phyloP scores from a whole-genome alignment of 2,329 filamentous ascomycete genomes.

The Cadophora sp. region DNA sequence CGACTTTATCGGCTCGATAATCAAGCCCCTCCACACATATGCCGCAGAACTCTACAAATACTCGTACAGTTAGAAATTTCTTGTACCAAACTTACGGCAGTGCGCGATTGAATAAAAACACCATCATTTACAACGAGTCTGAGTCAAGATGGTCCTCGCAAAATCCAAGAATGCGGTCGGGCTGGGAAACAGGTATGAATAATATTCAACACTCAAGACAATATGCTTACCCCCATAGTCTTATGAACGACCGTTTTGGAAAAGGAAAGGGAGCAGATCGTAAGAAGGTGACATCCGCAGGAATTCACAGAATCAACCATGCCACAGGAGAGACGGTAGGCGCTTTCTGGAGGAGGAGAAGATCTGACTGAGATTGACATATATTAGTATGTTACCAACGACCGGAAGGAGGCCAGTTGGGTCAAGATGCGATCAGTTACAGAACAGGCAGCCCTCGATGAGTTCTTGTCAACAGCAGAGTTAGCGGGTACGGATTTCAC shows the following conservation, averaged over 20 bases:
- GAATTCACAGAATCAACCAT: conserved; percentile 70
- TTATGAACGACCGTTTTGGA: conserved; percentile 99
- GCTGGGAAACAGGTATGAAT: conserved; percentile 72
- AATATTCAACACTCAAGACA: background rate
- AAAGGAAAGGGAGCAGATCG: conserved; percentile 87
- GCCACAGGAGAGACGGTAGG: conserved; percentile 76
- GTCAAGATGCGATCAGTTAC: conserved; percentile 99
- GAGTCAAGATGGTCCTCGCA: conserved; percentile 69
- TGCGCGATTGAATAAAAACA: background rate
- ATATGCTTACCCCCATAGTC: conserved; percentile 52
- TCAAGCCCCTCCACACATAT: conserved; percentile 30
- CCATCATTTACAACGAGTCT: background rate
- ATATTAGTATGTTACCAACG: conserved; percentile 83
- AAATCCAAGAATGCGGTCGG: conserved; percentile 97
- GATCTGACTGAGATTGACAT: conserved; percentile 36
- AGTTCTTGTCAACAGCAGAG: conserved; percentile 95
- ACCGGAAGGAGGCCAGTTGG: conserved; percentile 90
- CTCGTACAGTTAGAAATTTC: background rate
- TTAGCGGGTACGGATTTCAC: conserved; percentile 98
- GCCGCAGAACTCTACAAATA: conserved; percentile 42
- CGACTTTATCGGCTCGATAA: conserved; percentile 34
- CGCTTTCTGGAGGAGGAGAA: background rate
- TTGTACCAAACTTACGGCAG: background rate
- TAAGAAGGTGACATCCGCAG: conserved; percentile 70
- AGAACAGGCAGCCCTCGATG: conserved; percentile 94